Conservation (phyloP, 225 moss, liverwort and hornwort genomes). For the Rhytidiadelphus loreus region DNA sequence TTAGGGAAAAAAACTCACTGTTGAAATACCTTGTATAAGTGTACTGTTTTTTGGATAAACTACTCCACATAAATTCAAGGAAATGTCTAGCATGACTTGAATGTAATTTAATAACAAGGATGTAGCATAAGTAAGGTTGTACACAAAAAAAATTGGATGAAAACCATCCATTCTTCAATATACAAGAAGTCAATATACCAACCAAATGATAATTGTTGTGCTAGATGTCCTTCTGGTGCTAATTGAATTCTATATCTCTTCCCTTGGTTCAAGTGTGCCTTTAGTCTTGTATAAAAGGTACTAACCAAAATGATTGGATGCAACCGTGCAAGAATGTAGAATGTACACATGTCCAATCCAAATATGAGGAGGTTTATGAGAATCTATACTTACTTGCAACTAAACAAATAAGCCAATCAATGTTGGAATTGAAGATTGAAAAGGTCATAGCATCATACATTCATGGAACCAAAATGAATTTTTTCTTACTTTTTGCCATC, state of each 20-base stretch:
- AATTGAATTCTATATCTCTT: too few relatives aligned
- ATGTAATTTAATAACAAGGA: background rate
- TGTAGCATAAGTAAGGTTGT: background rate
- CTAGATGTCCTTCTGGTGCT: fast-evolving
- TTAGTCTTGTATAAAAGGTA: background rate
- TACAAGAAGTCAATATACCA: background rate
- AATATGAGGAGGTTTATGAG: fast-evolving
- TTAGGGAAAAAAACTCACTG: background rate
- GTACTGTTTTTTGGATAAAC: background rate
- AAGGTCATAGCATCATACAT: background rate
- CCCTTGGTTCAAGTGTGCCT: background rate
- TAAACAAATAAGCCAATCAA: background rate
- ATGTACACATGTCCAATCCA: background rate
- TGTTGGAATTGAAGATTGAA: background rate
- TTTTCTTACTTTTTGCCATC: background rate
- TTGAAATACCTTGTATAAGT: background rate
- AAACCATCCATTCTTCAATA: background rate
- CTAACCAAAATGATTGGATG: fast-evolving
- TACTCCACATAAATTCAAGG: background rate
- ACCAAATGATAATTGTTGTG: background rate
- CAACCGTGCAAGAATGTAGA: background rate
- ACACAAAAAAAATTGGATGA: background rate
- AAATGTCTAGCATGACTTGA: background rate
- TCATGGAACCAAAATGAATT: background rate
- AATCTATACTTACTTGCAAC: too few relatives aligned